Evolutionary conservation across 208 protist species (phyloP).

Genomic region (Lotmaria passim): DNA sequence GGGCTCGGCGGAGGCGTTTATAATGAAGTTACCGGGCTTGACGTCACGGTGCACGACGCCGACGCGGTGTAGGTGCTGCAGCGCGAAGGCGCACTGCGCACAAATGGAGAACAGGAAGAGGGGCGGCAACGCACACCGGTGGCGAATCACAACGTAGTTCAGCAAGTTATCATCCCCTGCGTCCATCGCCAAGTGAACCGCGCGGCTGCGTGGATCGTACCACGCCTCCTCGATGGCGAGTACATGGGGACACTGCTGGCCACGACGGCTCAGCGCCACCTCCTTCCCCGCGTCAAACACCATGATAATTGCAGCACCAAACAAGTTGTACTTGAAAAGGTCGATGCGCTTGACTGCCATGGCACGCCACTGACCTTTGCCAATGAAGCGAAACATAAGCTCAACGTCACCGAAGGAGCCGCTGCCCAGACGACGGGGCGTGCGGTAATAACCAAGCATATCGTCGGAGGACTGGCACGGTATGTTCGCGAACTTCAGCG

Average conservation of each 20-base stretch:
- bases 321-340: background rate
- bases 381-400: slow-evolving; percentile 8
- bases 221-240: slow-evolving; percentile 11
- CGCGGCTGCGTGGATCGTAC: slow-evolving; percentile 8
- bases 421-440: background rate
- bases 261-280: slow-evolving; percentile 10
- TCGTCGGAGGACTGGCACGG: background rate
- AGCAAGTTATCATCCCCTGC: slow-evolving; percentile 16
- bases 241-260: background rate
- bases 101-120: slow-evolving; percentile 23
- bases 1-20: slow-evolving; percentile 82
- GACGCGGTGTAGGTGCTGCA: slow-evolving; percentile 95
- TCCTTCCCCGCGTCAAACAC: background rate
- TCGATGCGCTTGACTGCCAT: slow-evolving; percentile 14
- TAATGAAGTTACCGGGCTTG: slow-evolving; percentile 99
- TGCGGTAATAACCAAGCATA: slow-evolving; percentile 12
- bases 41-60: slow-evolving; percentile 97
- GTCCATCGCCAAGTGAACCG: slow-evolving; percentile 16
- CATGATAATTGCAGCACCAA: background rate
- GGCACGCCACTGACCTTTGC: background rate
- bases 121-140: background rate
- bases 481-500: background rate
- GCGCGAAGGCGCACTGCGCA: slow-evolving; percentile 18
- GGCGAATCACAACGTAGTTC: slow-evolving; percentile 9
- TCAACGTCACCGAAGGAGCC: slow-evolving; percentile 18